Evolutionary conservation across 345 rosid genomes (phyloP).

Genomic region (Gossypium turneri): DNA sequence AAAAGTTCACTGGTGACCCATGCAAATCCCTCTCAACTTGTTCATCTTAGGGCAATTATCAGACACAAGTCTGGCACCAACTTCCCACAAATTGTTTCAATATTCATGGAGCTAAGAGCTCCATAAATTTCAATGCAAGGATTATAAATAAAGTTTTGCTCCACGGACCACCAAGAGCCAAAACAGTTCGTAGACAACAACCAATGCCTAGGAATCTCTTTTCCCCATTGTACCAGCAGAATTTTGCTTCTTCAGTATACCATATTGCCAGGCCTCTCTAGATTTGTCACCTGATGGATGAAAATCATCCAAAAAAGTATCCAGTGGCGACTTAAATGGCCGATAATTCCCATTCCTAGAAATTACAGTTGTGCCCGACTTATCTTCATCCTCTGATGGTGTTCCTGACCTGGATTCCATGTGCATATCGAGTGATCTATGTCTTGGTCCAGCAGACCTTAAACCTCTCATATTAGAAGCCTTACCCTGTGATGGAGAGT

Average conservation of each 20-base stretch:
- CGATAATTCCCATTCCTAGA: constrained; percentile 59
- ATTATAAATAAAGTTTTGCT: not conserved
- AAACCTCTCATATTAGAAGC: constrained; percentile 52
- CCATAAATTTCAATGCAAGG: constrained; percentile 7
- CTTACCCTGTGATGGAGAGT: constrained; percentile 47
- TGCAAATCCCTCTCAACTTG: constrained; percentile 1
- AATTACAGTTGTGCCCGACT: constrained; percentile 37
- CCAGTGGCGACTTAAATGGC: constrained; percentile 39
- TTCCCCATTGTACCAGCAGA: constrained; percentile 43
- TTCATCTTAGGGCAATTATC: not conserved
- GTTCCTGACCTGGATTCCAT: constrained; percentile 66
- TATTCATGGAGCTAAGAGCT: constrained; percentile 12
- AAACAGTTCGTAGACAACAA: constrained; percentile 4
- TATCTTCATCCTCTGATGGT: constrained; percentile 75
- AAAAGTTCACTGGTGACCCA: not conserved
- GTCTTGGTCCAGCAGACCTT: constrained; percentile 71
- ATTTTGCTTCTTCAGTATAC: constrained; percentile 52
- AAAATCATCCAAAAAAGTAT: constrained; percentile 55
- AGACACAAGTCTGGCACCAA: not conserved
- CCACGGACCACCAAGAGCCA: not conserved
- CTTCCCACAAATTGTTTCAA: constrained; percentile 13
- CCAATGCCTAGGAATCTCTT: constrained; percentile 39
- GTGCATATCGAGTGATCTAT: constrained; percentile 55
- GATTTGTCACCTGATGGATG: constrained; percentile 57
- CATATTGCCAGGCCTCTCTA: constrained; percentile 81